Percentiles rank a stretch among this genome's conserved stretches.
Evolutionary conservation across 2,329 filamentous ascomycete genomes (phyloP).

Genomic region (Tolypocladium guangdongense): DNA sequence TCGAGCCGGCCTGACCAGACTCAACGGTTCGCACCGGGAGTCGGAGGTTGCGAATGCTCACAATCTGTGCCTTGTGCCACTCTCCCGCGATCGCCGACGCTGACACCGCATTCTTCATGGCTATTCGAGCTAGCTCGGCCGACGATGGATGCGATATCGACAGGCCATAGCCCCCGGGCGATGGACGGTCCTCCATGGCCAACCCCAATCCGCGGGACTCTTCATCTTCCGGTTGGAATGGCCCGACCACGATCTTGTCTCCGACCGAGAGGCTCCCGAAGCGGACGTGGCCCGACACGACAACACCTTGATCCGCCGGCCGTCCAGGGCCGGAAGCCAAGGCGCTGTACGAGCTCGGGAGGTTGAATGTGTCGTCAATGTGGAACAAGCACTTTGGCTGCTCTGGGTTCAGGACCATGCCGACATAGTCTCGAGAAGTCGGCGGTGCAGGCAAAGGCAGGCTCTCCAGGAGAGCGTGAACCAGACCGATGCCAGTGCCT

Average conservation of each 20-base stretch:
- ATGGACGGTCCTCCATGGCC: slow-evolving; percentile 35
- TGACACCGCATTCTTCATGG: slow-evolving; percentile 40
- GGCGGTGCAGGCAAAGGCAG: slow-evolving; percentile 57
- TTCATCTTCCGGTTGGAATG: slow-evolving; percentile 53
- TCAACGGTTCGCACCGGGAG: slow-evolving; percentile 68
- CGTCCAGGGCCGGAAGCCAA: slow-evolving; percentile 8
- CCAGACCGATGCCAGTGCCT: slow-evolving; percentile 66
- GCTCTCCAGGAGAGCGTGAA: slow-evolving; percentile 71
- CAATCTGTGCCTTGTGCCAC: slow-evolving; percentile 72
- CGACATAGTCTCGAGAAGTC: slow-evolving; percentile 43
- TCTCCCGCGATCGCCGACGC: slow-evolving; percentile 46
- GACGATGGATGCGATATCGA: slow-evolving; percentile 44
- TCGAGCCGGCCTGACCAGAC: slow-evolving; percentile 77
- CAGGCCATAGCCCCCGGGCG: slow-evolving; percentile 34
- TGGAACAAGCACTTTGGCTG: slow-evolving; percentile 65
- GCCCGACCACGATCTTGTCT: slow-evolving; percentile 68
- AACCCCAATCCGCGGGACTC: slow-evolving; percentile 18
- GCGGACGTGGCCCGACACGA: slow-evolving; percentile 77
- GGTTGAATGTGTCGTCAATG: slow-evolving; percentile 79
- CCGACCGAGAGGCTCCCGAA: slow-evolving; percentile 69
- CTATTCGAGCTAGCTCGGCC: slow-evolving; percentile 39
- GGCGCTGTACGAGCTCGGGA: slow-evolving; percentile 47
- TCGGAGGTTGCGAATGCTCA: slow-evolving; percentile 79
- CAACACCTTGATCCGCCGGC: slow-evolving; percentile 43
- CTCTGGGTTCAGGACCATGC: slow-evolving; percentile 44